phyloP scores from a whole-genome alignment of 768 basidiomycete genomes.

The Russula earlei region DNA sequence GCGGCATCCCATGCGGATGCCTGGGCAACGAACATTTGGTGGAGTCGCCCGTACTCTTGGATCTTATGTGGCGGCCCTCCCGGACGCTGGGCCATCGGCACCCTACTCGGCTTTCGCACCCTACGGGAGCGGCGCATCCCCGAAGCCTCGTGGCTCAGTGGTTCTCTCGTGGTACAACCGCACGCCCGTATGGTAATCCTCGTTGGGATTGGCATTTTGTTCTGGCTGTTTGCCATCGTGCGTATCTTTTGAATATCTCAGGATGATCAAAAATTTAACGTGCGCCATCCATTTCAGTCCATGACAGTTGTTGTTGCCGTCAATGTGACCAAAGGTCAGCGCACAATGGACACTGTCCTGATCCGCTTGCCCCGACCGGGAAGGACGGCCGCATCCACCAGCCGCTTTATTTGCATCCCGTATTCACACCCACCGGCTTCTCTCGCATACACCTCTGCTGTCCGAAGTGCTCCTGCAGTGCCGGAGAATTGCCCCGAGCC shows the following conservation, averaged over 20 bases:
- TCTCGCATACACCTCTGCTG: conserved; percentile 4
- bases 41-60: conserved; percentile 21
- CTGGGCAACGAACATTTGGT: conserved; percentile 18
- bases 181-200: conserved; percentile 9
- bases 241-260: not conserved
- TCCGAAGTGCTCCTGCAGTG: not conserved
- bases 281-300: not conserved
- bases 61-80: conserved; percentile 19
- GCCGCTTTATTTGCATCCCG: conserved; percentile 16
- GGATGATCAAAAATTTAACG: not conserved
- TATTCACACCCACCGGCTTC: not conserved
- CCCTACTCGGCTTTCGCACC: conserved; percentile 16
- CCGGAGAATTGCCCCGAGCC: not conserved
- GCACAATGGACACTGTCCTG: conserved; percentile 10
- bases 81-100: conserved; percentile 19
- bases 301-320: conserved; percentile 9
- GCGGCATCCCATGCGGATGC: conserved; percentile 14
- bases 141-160: conserved; percentile 9
- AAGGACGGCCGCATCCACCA: not conserved
- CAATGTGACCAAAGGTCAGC: conserved; percentile 15
- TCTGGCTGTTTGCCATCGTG: conserved; percentile 17
- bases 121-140: conserved; percentile 9
- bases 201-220: not conserved
- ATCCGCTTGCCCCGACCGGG: not conserved
- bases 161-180: conserved; percentile 13